Conservation (phyloP, 371 early-diverging fungal species). For the Rhizomucor pusillus region DNA sequence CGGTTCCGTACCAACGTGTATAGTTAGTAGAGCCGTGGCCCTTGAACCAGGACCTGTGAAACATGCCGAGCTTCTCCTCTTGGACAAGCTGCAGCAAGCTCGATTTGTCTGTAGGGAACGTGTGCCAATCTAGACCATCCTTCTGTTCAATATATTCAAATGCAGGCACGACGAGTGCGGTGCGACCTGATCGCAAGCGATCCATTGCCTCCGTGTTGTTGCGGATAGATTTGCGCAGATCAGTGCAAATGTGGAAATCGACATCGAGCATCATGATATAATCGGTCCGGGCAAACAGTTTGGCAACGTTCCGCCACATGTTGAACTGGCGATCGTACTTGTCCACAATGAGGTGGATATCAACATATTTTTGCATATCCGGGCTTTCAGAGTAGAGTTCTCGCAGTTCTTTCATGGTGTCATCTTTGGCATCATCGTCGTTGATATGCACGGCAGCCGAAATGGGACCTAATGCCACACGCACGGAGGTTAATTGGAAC, state of each 20-base stretch:
- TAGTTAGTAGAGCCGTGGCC: constrained; percentile 71
- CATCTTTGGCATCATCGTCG: constrained; percentile 52
- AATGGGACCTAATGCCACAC: constrained; percentile 46
- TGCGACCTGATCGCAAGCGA: constrained; percentile 41
- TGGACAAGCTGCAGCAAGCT: constrained; percentile 39
- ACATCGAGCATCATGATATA: constrained; percentile 72
- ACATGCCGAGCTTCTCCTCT: constrained; percentile 54
- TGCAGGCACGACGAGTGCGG: constrained; percentile 63
- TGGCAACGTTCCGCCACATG: constrained; percentile 71
- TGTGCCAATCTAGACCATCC: constrained; percentile 53
- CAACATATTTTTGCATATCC: constrained; percentile 56
- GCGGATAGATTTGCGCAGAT: constrained; percentile 49
- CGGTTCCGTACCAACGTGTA: constrained; percentile 50
- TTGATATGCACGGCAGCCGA: constrained; percentile 66
- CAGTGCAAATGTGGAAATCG: constrained; percentile 67
- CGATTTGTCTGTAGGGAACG: constrained; percentile 55
- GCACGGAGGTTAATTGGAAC: too few species aligned
- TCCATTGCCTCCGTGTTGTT: constrained; percentile 37
- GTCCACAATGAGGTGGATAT: constrained; percentile 64
- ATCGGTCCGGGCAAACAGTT: constrained; percentile 65
- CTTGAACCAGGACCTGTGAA: constrained; percentile 57
- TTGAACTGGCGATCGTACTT: constrained; percentile 70
- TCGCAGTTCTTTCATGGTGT: constrained; percentile 46
- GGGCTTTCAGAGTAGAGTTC: constrained; percentile 50
- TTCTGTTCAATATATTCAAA: constrained; percentile 59